Base-by-base conservation (phyloP, 2,329 filamentous ascomycete genomes). In the Paecilomyces fulvus region DNA sequence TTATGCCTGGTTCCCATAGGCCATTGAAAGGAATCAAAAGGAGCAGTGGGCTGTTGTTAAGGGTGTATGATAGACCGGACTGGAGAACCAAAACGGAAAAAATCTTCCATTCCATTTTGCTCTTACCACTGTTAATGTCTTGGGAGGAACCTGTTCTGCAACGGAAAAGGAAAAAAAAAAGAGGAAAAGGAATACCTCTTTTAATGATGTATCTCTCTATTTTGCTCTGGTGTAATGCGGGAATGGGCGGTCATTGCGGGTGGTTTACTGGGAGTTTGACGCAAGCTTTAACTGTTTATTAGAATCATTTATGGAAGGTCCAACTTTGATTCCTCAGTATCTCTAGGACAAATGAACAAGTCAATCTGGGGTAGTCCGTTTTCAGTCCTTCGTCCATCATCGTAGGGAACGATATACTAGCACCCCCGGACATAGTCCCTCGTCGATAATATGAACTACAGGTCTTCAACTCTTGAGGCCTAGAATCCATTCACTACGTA, bases 1-100 rank as follows among this genome's bases (percentile, higher is more conserved):
- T 37, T 75, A 73, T 61, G 65, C 71, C 9, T 75, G 73, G 72
- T 70, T 67, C 59, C 71, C 71, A 37, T 74, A 55, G 67, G 56
- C 30, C 37, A 6, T 28, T 11, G 20, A 11, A n/a, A 30, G 30
- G 5, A 30, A 52, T 9, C 28, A 30, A 12, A 11, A 1, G 21
- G 10, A 14, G 12, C 10, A n/a, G 9, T 23, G 3, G 20, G 21
- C 10, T 23, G 12, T 43, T 43, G 12, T n/a, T n/a, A 12, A 6
- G 14, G 21, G 21, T 49, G 21, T 28, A 28, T 23, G 25, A 28
- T 49, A 49, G 6, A 49, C 3, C 21, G 48, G 48, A 49, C 25
- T 23, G 25, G 48, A 28, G 14, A 49, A 25, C 33, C n/a, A 43
- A 43, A 37, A 43, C 25, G 7, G 8, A 9, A 9, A 9, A 9